phyloP scores from a whole-genome alignment of 106 monocot genomes.

The Dendrobium chrysotoxum region DNA sequence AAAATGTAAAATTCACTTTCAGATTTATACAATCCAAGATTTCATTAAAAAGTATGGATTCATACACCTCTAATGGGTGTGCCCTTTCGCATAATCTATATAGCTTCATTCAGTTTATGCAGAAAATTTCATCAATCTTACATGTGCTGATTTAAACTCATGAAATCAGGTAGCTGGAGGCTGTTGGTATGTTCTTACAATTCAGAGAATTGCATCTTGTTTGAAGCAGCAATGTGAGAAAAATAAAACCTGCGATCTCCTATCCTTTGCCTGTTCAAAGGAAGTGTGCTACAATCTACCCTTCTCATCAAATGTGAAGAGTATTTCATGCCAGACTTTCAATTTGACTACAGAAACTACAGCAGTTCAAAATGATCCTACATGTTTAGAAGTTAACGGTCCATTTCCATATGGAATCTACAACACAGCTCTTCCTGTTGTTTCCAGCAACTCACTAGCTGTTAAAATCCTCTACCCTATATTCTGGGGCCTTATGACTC shows the following conservation, averaged over 20 bases:
- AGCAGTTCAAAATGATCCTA: conserved; percentile 16
- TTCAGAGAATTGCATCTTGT: conserved; percentile 73
- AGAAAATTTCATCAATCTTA: not conserved
- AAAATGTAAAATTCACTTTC: too few relatives aligned
- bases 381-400: conserved; percentile 51
- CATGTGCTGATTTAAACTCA: not conserved
- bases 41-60: too few relatives aligned
- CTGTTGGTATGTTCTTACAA: conserved; percentile 94
- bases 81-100: too few relatives aligned
- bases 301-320: conserved; percentile 7
- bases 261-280: conserved; percentile 45
- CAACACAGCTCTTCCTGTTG: conserved; percentile 66
- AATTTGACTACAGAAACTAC: too few relatives aligned
- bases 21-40: too few relatives aligned
- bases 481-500: conserved; percentile 94
- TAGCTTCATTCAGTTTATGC: too few relatives aligned
- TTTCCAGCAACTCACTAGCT: conserved; percentile 68
- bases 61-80: too few relatives aligned
- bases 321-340: conserved; percentile 14
- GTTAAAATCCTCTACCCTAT: conserved; percentile 90
- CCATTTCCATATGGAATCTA: conserved; percentile 76
- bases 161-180: conserved; percentile 72
- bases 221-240: conserved; percentile 48
- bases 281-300: conserved; percentile 23
- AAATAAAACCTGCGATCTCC: conserved; percentile 49